Evolutionary conservation across 352 stramenopile genomes (phyloP).

Genomic region (Globisporangium lucens): DNA sequence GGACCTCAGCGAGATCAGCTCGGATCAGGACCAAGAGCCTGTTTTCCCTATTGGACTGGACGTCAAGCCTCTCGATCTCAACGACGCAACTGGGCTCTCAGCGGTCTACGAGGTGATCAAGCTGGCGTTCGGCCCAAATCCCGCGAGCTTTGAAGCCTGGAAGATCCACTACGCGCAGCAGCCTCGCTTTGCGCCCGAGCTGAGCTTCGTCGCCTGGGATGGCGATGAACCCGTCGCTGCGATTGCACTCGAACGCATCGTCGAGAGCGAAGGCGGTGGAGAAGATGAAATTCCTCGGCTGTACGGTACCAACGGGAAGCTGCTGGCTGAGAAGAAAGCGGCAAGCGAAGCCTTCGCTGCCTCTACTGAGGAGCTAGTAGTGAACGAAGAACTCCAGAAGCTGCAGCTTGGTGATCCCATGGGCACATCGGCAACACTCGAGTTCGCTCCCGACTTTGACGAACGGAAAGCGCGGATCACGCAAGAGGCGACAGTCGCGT

Average conservation of each 20-base stretch:
- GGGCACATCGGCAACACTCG: neutral
- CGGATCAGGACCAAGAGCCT: neutral
- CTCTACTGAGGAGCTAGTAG: neutral
- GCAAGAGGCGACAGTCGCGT: neutral
- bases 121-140: conserved; percentile 6
- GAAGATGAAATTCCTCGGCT: neutral
- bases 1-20: neutral
- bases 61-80: conserved; percentile 9
- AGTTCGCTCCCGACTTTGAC: neutral
- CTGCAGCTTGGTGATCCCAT: neutral
- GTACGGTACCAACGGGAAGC: neutral
- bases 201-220: conserved; percentile 13
- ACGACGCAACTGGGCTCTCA: neutral
- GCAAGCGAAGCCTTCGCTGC: neutral
- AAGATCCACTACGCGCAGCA: conserved; percentile 19
- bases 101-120: conserved; percentile 17
- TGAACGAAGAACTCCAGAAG: neutral
- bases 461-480: neutral
- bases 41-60: neutral
- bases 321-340: neutral
- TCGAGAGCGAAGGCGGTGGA: conserved; percentile 2
- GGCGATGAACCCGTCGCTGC: neutral
- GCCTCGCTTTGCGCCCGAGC: conserved; percentile 18
- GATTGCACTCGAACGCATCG: conserved; percentile 3
- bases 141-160: conserved; percentile 17